Evolutionary conservation across 768 basidiomycete species (phyloP), one percentile per base, ranked within the genome.

Genomic region (Cyclocybe cylindracea): DNA sequence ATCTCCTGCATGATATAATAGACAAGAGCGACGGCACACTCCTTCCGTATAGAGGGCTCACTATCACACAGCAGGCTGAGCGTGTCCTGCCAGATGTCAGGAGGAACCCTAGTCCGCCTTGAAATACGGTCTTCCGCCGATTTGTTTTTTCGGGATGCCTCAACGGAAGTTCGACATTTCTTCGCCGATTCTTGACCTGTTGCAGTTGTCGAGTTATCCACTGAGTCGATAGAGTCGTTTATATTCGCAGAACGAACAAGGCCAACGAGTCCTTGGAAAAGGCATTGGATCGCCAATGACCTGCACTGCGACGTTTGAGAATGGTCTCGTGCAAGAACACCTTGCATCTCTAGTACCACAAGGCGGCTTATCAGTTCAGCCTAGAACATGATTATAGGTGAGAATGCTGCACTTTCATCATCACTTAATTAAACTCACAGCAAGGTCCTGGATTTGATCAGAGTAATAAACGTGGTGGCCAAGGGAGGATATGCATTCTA

Each of bases 381-480:
- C 79, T 81, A 36, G 35, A 38, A n/a, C 42, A 18, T 16, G 4
- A 42, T 10, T 35, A 35, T 56, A 43, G 35, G 39, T 48, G 35
- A 53, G 41, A 11, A 11, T 11, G 18, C 41, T 43, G 41, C 5
- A 39, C 58, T 37, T 24, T 29, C 44, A 33, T 35, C 38, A 35
- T 10, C 19, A 36, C 24, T 6, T 16, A 19, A 44, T 33, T 31
- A 35, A 41, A 66, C 79, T 66, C 42, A 80, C 78, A 1, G 91
- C 84, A 39, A 97, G 83, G 63, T 97, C 95, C 62, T 93, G 91
- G 44, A 94, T 92, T 69, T 98, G 95, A 67, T 97, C 95, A 36
- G 92, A 89, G 64, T 98, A 98, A 73, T 97, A 95, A 48, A 96
- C 85, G 62, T 96, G 94, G 9, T 88, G 85, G 34, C 93, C 93